Conservation (phyloP, 176 grass and related monocot species). For the Pharus latifolius region DNA sequence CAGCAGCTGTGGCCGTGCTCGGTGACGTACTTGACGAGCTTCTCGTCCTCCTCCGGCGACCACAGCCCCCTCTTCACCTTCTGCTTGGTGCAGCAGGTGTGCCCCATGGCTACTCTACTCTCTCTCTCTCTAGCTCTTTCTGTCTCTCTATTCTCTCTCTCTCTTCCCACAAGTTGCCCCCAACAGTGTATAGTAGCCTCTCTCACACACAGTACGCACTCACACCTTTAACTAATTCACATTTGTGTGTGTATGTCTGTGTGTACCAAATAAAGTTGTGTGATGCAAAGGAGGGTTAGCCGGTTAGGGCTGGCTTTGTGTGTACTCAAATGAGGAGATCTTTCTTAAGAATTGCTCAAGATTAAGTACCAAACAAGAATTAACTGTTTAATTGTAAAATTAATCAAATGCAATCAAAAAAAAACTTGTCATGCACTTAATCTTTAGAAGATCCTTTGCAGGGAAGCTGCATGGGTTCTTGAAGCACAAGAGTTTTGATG, state of each 20-base stretch:
- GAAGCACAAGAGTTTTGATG: constrained; percentile 20
- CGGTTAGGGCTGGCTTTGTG: neutral
- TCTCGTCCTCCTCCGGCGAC: constrained; percentile 99
- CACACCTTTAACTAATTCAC: constrained; percentile 28
- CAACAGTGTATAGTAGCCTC: constrained; percentile 20
- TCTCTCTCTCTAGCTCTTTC: neutral
- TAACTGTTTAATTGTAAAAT: constrained; percentile 1
- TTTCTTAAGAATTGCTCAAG: constrained; percentile 10
- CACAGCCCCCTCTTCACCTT: constrained; percentile 98
- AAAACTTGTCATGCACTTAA: constrained; percentile 26
- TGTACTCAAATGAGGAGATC: constrained; percentile 13
- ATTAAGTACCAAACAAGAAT: constrained; percentile 35
- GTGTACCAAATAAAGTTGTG: constrained; percentile 28
- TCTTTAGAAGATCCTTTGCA: constrained; percentile 11
- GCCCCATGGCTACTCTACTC: constrained; percentile 46
- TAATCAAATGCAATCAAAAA: constrained; percentile 22
- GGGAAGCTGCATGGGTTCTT: constrained; percentile 24
- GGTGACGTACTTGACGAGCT: constrained; percentile 74
- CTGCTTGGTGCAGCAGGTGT: constrained; percentile 98
- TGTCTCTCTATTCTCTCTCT: neutral
- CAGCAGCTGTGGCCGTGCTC: constrained; percentile 90
- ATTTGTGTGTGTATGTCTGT: constrained; percentile 16
- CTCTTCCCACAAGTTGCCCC: too few species aligned
- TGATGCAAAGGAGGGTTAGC: neutral
- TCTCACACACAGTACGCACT: neutral